These are phyloP conservation scores for Phaseolus coccineus DNA, from an alignment of 331 rosid genomes.

Conservation along the genomic window DNA sequence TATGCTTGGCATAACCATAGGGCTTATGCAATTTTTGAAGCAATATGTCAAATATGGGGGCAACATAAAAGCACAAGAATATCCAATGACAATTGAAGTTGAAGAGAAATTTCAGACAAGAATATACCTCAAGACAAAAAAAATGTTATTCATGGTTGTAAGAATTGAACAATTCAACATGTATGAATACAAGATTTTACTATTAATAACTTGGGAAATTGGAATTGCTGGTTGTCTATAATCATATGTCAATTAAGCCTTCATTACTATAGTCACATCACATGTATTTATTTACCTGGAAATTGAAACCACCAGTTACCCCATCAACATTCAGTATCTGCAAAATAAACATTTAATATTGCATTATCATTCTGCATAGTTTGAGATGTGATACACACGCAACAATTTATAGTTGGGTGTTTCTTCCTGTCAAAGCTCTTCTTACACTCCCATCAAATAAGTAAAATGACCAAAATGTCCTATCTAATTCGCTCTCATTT, in stretches of 20 bases:
- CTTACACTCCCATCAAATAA: no score
- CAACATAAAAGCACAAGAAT: slow-evolving; percentile 27
- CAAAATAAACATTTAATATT: slow-evolving; percentile 11
- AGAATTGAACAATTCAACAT: slow-evolving; percentile 4
- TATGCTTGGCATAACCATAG: slow-evolving; percentile 27
- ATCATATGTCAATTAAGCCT: slow-evolving; percentile 10
- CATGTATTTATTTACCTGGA: slow-evolving; percentile 67
- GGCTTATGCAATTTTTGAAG: slow-evolving; percentile 11
- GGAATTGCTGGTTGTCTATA: no score
- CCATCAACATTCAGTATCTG: slow-evolving; percentile 94
- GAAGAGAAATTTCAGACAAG: slow-evolving; percentile 21
- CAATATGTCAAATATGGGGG: slow-evolving; percentile 9
- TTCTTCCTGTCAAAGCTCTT: no score
- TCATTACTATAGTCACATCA: not conserved
- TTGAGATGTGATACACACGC: no score
- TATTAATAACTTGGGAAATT: slow-evolving; percentile 7
- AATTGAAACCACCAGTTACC: slow-evolving; percentile 95
- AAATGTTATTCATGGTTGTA: not conserved
- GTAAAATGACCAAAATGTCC: no score
- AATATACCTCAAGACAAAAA: slow-evolving; percentile 29
- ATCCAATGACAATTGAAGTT: slow-evolving; percentile 12
- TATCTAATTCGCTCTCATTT: no score
- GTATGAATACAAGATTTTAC: not conserved
- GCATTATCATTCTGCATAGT: slow-evolving; percentile 30
- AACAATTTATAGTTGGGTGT: no score